phyloP scores from a whole-genome alignment of 2,329 filamentous ascomycete genomes.

The Fusarium armeniacum region DNA sequence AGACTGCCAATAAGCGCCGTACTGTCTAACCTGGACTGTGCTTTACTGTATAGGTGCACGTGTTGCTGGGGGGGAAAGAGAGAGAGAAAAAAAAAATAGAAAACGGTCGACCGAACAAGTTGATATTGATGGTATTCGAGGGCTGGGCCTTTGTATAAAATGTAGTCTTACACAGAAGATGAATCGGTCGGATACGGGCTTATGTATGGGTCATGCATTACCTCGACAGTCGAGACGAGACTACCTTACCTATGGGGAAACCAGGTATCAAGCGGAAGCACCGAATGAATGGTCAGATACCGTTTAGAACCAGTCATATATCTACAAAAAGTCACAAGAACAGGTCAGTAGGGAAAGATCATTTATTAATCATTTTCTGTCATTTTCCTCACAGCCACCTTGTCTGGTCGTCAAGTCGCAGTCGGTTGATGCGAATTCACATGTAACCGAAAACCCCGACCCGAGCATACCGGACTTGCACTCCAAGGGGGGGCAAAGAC shows the following conservation, averaged over 20 bases:
- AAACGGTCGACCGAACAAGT: background rate
- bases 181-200: slow-evolving; percentile 5
- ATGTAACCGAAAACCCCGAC: slow-evolving; percentile 46
- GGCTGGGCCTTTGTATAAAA: background rate
- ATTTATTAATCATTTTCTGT: background rate
- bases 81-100: background rate
- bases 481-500: slow-evolving; percentile 1
- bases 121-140: background rate
- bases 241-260: background rate
- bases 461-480: slow-evolving; percentile 18
- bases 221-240: background rate
- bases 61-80: background rate
- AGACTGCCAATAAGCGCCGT: background rate
- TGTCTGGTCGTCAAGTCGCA: background rate
- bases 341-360: slow-evolving; percentile 3
- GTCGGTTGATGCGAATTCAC: slow-evolving; percentile 39
- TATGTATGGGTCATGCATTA: background rate
- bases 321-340: slow-evolving; percentile 12
- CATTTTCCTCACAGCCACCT: slow-evolving; percentile 17
- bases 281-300: slow-evolving; percentile 8
- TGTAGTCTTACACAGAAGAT: background rate
- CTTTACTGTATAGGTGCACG: background rate
- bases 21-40: background rate
- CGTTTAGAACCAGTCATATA: slow-evolving; percentile 10
- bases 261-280: slow-evolving; percentile 3